Conservation (phyloP, 2,329 filamentous ascomycete species). For the Exophiala sideris region DNA sequence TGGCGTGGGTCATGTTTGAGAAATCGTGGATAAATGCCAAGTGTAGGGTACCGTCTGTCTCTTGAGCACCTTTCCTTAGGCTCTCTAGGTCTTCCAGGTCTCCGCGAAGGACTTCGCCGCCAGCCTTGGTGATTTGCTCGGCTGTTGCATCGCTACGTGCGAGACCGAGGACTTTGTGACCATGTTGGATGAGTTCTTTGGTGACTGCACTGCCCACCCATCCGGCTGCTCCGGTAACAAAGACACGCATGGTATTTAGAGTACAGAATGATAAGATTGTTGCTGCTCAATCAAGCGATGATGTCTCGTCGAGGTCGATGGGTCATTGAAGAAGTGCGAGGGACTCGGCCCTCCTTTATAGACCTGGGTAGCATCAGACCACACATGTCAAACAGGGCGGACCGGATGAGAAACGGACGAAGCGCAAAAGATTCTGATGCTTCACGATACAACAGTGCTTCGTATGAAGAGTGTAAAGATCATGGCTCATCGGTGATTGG, state of each 20-base stretch:
- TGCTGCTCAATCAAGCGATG: too few species aligned
- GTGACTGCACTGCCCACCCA: conserved; percentile 42
- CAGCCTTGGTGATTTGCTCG: conserved; percentile 31
- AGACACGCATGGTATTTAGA: conserved; percentile 33
- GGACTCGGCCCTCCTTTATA: too few species aligned
- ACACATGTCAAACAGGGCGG: too few species aligned
- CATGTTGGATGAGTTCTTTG: conserved; percentile 37
- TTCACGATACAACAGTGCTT: too few species aligned
- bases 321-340: too few species aligned
- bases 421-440: too few species aligned
- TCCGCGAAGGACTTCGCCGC: conserved; percentile 36
- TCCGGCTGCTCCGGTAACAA: conserved; percentile 46
- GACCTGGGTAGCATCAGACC: too few species aligned
- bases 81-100: conserved; percentile 36
- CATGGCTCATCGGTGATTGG: too few species aligned
- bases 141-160: conserved; percentile 36
- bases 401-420: too few species aligned
- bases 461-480: too few species aligned
- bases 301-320: too few species aligned
- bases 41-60: conserved; percentile 40
- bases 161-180: conserved; percentile 43
- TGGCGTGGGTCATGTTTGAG: conserved; percentile 31
- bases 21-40: conserved; percentile 45
- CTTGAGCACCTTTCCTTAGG: conserved; percentile 34
- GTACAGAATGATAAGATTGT: too few species aligned